phyloP scores from a whole-genome alignment of 345 rosid species.

The Cardamine occulta region DNA sequence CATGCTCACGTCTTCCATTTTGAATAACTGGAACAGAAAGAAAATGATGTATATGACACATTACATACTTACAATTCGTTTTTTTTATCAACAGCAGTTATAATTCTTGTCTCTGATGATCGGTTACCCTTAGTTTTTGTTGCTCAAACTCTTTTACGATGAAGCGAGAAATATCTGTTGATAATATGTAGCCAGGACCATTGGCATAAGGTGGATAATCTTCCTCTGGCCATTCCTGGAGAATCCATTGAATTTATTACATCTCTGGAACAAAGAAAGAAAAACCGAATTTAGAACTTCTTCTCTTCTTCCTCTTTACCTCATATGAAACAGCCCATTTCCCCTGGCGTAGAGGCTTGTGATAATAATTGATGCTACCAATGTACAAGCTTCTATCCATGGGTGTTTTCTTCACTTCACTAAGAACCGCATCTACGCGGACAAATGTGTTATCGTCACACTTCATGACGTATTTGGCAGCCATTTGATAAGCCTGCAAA shows the following conservation, averaged over 20 bases:
- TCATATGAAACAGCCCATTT: conserved; percentile 85
- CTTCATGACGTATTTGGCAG: conserved; percentile 68
- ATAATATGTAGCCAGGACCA: conserved; percentile 78
- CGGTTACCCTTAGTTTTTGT: conserved; percentile 60
- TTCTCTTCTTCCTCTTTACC: conserved; percentile 45
- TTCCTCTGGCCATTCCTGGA: conserved; percentile 86
- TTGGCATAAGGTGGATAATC: conserved; percentile 86
- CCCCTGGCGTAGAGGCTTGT: conserved; percentile 71
- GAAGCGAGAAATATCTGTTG: conserved; percentile 59
- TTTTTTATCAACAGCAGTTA: neutral
- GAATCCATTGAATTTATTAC: neutral
- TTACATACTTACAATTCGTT: neutral
- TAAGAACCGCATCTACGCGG: conserved; percentile 60
- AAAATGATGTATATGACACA: neutral
- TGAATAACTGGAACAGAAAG: conserved; percentile 56
- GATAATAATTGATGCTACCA: conserved; percentile 77
- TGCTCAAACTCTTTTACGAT: conserved; percentile 67
- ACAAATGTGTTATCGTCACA: conserved; percentile 83
- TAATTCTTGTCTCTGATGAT: neutral
- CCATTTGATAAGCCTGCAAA: conserved; percentile 53
- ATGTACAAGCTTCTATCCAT: conserved; percentile 58
- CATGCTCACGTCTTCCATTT: conserved; percentile 89
- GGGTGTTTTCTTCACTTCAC: conserved; percentile 55
- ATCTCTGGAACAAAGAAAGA: neutral
- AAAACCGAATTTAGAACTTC: neutral